These are phyloP conservation scores for Torulaspora globosa DNA, from an alignment of 1,139 yeast genomes.

Conservation along the genomic window DNA sequence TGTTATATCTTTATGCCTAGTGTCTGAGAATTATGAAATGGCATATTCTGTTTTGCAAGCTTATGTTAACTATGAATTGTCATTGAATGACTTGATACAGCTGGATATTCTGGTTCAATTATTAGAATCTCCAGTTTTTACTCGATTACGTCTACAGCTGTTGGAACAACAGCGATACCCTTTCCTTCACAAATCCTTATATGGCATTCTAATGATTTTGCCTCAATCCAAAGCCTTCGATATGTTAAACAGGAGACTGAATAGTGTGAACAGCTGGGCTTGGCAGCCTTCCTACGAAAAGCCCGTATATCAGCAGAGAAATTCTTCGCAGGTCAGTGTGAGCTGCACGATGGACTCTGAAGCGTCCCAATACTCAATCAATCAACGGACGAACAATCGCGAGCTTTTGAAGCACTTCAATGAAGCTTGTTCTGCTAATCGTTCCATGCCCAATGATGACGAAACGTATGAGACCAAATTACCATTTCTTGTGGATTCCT, in stretches of 20 bases:
- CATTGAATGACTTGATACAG: slow-evolving; percentile 67
- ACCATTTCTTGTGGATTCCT: slow-evolving; percentile 17
- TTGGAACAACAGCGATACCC: slow-evolving; percentile 84
- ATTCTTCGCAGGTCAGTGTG: slow-evolving; percentile 13
- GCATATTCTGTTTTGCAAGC: slow-evolving; percentile 77
- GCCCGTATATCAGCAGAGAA: slow-evolving; percentile 12
- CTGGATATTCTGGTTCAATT: slow-evolving; percentile 77
- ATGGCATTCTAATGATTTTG: slow-evolving; percentile 87
- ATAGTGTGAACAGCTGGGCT: slow-evolving; percentile 36
- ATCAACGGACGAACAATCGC: slow-evolving; percentile 26
- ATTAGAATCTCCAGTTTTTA: slow-evolving; percentile 84
- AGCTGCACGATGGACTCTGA: slow-evolving; percentile 16
- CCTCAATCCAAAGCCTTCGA: slow-evolving; percentile 95
- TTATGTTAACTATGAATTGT: slow-evolving; percentile 64
- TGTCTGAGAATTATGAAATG: slow-evolving; percentile 85
- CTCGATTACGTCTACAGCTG: slow-evolving; percentile 78
- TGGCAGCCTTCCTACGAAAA: slow-evolving; percentile 20
- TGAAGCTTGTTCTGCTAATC: slow-evolving; percentile 21
- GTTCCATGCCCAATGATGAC: slow-evolving; percentile 13
- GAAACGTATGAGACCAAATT: slow-evolving; percentile 19
- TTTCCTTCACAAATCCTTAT: slow-evolving; percentile 77
- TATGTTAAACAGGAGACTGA: slow-evolving; percentile 70
- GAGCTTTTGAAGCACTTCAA: slow-evolving; percentile 32
- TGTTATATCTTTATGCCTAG: slow-evolving; percentile 74
- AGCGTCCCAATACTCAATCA: slow-evolving; percentile 22